Base-by-base conservation (phyloP, 1,139 yeast species). In the Yarrowia galli region DNA sequence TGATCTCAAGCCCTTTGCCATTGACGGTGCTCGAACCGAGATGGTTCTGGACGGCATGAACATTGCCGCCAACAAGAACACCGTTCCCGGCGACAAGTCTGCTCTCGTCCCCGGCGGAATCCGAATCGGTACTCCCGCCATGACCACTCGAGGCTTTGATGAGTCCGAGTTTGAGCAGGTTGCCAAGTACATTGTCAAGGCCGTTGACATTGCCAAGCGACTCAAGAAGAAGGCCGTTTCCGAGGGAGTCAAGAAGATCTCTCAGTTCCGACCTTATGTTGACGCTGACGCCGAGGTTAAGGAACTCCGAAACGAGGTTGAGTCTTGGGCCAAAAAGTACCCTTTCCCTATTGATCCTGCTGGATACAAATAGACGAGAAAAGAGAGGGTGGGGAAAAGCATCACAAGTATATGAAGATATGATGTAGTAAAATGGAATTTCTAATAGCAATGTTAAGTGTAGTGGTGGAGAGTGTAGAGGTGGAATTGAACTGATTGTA, bases 91-190 rank as follows among this genome's bases (percentile, higher is more conserved):
- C 75, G 98, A 93, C 82, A 89, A 88, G 79, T 90, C 97, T 51
- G 98, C 98, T 42, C 83, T 93, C 73, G 92, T 91, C 81, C 98
- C 98, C 75, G 91, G 96, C 67, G 98, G 98, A 73, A 84, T 93
- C 76, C 89, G 98, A 84, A 92, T 93, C 70, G 98, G 98, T 74
- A 91, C 98, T 58, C 98, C 98, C 69, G 98, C 98, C 69, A 93
- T 93, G 98, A 90, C 98, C 71, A 92, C 98, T 67, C 89, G 98
- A 83, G 98, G 98, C 36, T 89, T 93, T 75, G 89, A 89, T 56
- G 86, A 85, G 71, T 84, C 80, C 61, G 98, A 93, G 75, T 93
- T 93, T 75, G 87, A 83, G 72, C 84, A 86, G 77, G 95, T 93
- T 69, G 91, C 93, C 35, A 85, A 84, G 69, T 92, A 86, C 82